phyloP scores from a whole-genome alignment of 139 green algal genomes.

The Desmodesmus armatus region DNA sequence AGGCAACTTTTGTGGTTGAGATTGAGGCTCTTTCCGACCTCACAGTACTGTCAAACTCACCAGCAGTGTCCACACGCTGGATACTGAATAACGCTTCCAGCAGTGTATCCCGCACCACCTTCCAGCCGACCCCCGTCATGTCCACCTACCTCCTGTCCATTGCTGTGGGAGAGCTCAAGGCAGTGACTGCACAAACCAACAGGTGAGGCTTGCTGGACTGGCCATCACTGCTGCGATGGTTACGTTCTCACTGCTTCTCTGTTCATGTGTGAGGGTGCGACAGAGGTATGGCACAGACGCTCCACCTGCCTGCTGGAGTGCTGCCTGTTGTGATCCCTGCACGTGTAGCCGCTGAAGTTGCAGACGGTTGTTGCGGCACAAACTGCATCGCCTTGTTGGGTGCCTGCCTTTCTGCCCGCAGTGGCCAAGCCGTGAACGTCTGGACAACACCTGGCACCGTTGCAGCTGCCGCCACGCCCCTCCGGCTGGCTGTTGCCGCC shows the following conservation, averaged over 20 bases:
- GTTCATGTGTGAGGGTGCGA: too few species aligned
- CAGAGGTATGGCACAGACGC: not conserved
- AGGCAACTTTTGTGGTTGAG: conserved; percentile 48
- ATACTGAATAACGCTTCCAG: not conserved
- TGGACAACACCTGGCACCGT: conserved; percentile 32
- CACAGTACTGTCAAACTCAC: conserved; percentile 45
- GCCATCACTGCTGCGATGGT: too few species aligned
- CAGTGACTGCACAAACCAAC: not conserved
- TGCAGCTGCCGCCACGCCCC: not conserved
- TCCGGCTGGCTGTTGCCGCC: conserved; percentile 13
- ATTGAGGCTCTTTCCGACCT: conserved; percentile 37
- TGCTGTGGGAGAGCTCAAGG: conserved; percentile 42
- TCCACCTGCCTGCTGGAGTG: not conserved
- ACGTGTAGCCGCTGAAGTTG: not conserved
- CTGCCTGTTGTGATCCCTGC: not conserved
- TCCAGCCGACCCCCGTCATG: conserved; percentile 57
- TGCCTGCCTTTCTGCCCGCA: not conserved
- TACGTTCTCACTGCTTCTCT: too few species aligned
- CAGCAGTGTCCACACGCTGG: not conserved
- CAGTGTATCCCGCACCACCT: not conserved
- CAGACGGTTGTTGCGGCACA: not conserved
- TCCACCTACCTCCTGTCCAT: conserved; percentile 56
- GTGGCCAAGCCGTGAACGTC: not conserved
- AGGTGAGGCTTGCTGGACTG: too few species aligned
- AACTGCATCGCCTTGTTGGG: too few species aligned